Evolutionary conservation across 1,139 yeast species (phyloP), one percentile per base, ranked within the genome.

Genomic region (Diutina pseudorugosa): DNA sequence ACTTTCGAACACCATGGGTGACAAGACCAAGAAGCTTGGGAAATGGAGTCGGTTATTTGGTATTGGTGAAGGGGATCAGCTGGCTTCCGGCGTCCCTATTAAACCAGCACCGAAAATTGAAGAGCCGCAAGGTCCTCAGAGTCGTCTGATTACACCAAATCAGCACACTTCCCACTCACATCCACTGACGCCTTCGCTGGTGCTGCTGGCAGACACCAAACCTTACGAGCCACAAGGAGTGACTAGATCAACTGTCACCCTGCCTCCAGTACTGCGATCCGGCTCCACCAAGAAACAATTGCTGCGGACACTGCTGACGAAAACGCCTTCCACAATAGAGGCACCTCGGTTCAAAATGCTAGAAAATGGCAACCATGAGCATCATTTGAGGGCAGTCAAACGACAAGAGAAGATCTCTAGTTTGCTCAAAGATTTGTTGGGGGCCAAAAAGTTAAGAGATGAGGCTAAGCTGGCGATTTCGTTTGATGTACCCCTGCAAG

Each of bases 381-480:
- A 91, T 66, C 82, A 81, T 62, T 72, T 91, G 58, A 77, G 82
- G 56, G 80, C 85, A 49, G 83, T 91, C 11, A 82, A 84, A 61
- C 77, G 98, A 58, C 97, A 90, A 65, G 98, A 91, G 63, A 90
- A 89, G 64, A 72, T 91, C 51, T 79, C 89, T 19, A 82, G 83
- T 56, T 87, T 91, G 96, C 75, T 93, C 58, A 88, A 88, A 60
- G 96, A 88, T 62, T 74, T 89, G 57, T 68, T 91, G 55, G 94
- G 91, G 40, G 90, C 91, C 11, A 85, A 85, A 60, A 86, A 84
- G 63, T 73, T 86, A 41, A 73, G 95, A 52, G 88, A 83, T 59
- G 93, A 82, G 59, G 95, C 95, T 1, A 82, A 84, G 51, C 78
- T 85, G 52, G 95, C 95, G 0, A 86, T 88, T n/a, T 94, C 95